Base-by-base conservation (phyloP, 371 early-diverging fungal genomes). In the Mortierella sp. region DNA sequence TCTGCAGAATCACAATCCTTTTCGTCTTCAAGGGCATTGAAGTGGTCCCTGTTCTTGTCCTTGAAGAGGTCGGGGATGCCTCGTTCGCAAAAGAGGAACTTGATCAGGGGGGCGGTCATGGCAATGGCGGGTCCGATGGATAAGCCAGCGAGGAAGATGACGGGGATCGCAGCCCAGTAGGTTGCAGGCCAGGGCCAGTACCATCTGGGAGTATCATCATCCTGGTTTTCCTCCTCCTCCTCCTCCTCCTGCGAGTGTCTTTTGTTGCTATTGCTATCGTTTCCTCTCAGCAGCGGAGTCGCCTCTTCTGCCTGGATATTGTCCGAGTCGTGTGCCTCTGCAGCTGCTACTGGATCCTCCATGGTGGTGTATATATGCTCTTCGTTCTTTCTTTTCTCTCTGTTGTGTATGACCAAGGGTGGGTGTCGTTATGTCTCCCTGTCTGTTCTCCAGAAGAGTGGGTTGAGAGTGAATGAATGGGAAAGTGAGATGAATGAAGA, bases 151-250 rank as follows among this genome's bases (percentile, higher is more conserved):
- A 81, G 48, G 63, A 81, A 81, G 68, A 67, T 70, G 53, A 68
- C 58, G 4, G 73, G 72, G 26, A 81, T 44, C 1, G 64, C 71
- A 9, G 81, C 71, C 81, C 81, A 81, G 45, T 81, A 77, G 9
- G 53, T 44, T 11, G 81, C 47, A 24, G 61, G 44, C 77, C 81
- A 81, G 13, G 81, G 71, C 68, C 81, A 73, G 50, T 73, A 66
- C 71, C 77, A 73, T 2, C 64, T 24, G 19, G 55, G 58, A 1
- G 66, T 31, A 19, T 55, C 61, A 9, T 9, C 61, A 8, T 53
- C 13, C 4, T 53, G 14, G 55, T 53, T 16, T 13, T 19, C 6
- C 8, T 22, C 34, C 1, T 29, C 13, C 1, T 10, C 0, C 53
- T 24, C 26, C 9, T 52, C 29, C 29, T 29, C 1, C 34, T 19